phyloP scores from a whole-genome alignment of 106 monocot genomes.

The Acorus gramineus region DNA sequence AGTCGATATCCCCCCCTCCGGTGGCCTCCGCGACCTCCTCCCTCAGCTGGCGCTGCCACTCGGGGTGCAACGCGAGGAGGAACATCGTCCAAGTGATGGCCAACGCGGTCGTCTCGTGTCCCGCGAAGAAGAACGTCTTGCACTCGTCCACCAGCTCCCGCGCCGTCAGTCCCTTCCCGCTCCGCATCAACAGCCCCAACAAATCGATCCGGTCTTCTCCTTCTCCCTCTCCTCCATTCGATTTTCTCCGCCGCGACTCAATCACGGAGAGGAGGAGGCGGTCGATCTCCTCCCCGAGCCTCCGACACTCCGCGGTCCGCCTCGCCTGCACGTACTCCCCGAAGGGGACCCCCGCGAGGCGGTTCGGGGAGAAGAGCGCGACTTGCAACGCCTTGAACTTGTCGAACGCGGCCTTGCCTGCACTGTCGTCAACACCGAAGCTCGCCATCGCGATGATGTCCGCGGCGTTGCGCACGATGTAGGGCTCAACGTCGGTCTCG shows the following conservation, averaged over 20 bases:
- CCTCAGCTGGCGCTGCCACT: constrained; percentile 54
- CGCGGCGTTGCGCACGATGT: constrained; percentile 45
- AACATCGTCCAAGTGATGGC: constrained; percentile 59
- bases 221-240: background rate
- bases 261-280: constrained; percentile 38
- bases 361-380: constrained; percentile 44
- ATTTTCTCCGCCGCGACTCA: constrained; percentile 3
- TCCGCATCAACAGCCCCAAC: constrained; percentile 32
- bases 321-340: constrained; percentile 20
- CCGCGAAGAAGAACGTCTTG: constrained; percentile 86
- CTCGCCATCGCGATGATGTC: constrained; percentile 65
- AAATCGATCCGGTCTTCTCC: constrained; percentile 16
- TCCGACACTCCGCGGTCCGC: constrained; percentile 21
- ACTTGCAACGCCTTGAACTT: constrained; percentile 48
- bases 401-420: constrained; percentile 34
- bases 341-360: constrained; percentile 67
- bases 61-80: constrained; percentile 44
- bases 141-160: constrained; percentile 73
- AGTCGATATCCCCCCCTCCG: constrained; percentile 10
- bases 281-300: constrained; percentile 70
- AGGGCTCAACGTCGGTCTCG: constrained; percentile 42
- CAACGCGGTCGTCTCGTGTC: constrained; percentile 70
- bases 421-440: constrained; percentile 41
- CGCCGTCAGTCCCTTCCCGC: constrained; percentile 34
- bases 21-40: constrained; percentile 40